Evolutionary conservation across 495 filamentous ascomycete genomes (phyloP), one percentile per base, ranked within the genome.

Genomic region (Penicillium subrubescens): DNA sequence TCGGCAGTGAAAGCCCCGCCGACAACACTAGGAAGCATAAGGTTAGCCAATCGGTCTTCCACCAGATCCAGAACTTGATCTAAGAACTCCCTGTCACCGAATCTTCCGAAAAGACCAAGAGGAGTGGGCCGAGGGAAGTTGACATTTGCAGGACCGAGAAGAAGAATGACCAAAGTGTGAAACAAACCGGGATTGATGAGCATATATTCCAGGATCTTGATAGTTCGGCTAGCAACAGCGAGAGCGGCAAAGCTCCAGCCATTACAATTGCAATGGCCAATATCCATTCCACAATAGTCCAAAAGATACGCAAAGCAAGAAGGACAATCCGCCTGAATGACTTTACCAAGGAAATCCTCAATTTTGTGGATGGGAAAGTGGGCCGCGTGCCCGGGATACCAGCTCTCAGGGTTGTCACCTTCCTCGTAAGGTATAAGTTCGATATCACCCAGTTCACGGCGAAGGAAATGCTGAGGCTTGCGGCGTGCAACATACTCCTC

Each of bases 251-350:
- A 67, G 7, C 21, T 57, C 65, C 60, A 63, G 46, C 65, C 65
- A 10, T n/a, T 21, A 11, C 57, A 14, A n/a, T 63, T 67, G 25
- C 57, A 63, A 19, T 53, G 34, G 41, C 34, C 27, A n/a, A 37
- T 29, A 8, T 50, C 25, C 2, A 60, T 8, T 7, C 12, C 29
- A 15, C 39, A 58, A 12, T 43, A 29, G 3, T 37, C 25, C 23
- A 61, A 39, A 14, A 71, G 25, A 7, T 46, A 57, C 1, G 66
- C 50, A 23, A 64, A 64, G 23, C 69, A 71, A 0, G 55, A 37
- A 2, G 51, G 37, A 43, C 66, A 68, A 33, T 68, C 66, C 5
- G 57, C 67, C 10, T 35, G 23, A 25, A 71, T 62, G 34, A 56
- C 33, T 2, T 33, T 17, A 2, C 31, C 33, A 21, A 56, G 53